These are phyloP conservation scores for Picocystis salinarum DNA, from an alignment of 139 green algal genomes.

Conservation along the genomic window DNA sequence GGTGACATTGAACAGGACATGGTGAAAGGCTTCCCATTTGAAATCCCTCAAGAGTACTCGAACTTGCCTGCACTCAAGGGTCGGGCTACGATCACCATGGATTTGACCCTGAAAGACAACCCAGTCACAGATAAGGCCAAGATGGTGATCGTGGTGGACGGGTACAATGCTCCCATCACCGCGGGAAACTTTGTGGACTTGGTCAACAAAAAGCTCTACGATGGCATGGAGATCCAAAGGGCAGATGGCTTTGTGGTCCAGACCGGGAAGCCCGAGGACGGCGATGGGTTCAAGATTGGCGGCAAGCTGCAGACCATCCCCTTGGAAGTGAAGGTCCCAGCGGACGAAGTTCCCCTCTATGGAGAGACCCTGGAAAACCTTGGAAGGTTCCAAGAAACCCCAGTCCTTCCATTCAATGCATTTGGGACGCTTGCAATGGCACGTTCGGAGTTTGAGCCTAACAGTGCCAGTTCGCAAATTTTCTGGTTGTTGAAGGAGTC, in stretches of 20 bases:
- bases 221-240: slow-evolving; percentile 87
- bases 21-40: slow-evolving; percentile 80
- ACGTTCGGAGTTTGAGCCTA: slow-evolving; percentile 75
- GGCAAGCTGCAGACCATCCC: slow-evolving; percentile 49
- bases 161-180: slow-evolving; percentile 89
- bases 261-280: slow-evolving; percentile 65
- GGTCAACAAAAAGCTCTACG: slow-evolving; percentile 70
- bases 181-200: slow-evolving; percentile 89
- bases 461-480: slow-evolving; percentile 61
- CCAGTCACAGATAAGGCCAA: slow-evolving; percentile 8
- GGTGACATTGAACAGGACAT: slow-evolving; percentile 76
- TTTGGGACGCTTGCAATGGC: slow-evolving; percentile 55
- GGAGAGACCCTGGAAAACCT: slow-evolving; percentile 83
- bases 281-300: slow-evolving; percentile 18
- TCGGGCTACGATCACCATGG: background rate
- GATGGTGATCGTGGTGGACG: slow-evolving; percentile 72
- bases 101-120: background rate
- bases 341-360: slow-evolving; percentile 83
- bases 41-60: slow-evolving; percentile 68
- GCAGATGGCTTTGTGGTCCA: slow-evolving; percentile 97
- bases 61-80: slow-evolving; percentile 77
- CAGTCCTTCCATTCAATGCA: slow-evolving; percentile 92
- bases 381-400: slow-evolving; percentile 56
- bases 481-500: slow-evolving; percentile 97
- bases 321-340: slow-evolving; percentile 70